Base-by-base conservation (phyloP, 2,329 filamentous ascomycete species). In the Colletotrichum shisoi region DNA sequence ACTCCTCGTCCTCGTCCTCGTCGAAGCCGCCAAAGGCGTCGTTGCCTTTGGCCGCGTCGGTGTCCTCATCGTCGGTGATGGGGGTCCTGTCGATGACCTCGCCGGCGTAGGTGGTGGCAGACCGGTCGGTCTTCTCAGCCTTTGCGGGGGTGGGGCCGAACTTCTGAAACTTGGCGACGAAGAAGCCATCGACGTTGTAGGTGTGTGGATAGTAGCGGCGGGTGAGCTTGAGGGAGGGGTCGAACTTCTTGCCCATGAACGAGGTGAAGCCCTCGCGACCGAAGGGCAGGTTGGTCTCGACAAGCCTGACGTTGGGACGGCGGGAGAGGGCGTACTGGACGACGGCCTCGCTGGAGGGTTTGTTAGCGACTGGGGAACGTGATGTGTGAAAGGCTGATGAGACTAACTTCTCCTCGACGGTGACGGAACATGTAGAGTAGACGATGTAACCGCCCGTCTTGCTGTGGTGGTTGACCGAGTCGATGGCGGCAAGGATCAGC, bases 181-280 rank as follows among this genome's bases (percentile, higher is more conserved):
- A 99, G 88, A 99, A 99, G 71, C 95, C 95, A 77, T 98, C 95
- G 40, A 99, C 93, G 80, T 97, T 97, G 82, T 95, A 93, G 21
- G 91, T 87, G 77, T 97, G 93, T 0, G 93, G 93, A 80, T 96
- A 97, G 82, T 93, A 97, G 63, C 94, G 85, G 71, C 92, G 84
- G 17, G 93, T 94, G 76, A 94, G 83, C 75, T 90, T 91, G 82
- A 99, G 87, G 71, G 87, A 91, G 6, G 91, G 85, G 76, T 96
- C 91, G 80, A 99, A 99, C 67, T 87, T 88, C 84, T 98, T 98
- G 80, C 93, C 91, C 83, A 91, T 91, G 80, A 90, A 97, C 77
- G 86, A 91, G 17, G 89, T 93, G 84, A 98, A 98, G 21, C 95
- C 95, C 74, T 96, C 92, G 71, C 91, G 93, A 42, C 95, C 95